A percentile compares a stretch with the other conserved stretches of the same genome.
phyloP scores from a whole-genome alignment of 495 filamentous ascomycete genomes.

The Tuber aestivum region DNA sequence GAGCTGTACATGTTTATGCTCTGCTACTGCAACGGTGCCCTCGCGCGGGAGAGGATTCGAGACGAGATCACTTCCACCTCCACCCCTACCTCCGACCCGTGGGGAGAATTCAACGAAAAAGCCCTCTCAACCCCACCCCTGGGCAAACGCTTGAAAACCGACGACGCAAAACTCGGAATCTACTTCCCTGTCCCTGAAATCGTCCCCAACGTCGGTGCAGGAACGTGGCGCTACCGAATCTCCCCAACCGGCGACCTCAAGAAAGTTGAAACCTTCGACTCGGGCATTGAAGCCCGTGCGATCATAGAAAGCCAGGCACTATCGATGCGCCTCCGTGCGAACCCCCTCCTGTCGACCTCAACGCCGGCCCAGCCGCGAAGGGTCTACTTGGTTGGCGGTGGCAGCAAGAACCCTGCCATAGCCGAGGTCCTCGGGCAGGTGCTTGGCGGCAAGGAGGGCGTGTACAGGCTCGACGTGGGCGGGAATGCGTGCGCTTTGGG shows the following conservation, averaged over 20 bases:
- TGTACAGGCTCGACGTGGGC: conserved; percentile 89
- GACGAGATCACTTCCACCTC: conserved; percentile 54
- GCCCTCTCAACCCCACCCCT: conserved; percentile 61
- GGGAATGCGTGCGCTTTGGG: conserved; percentile 92
- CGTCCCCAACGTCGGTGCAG: conserved; percentile 76
- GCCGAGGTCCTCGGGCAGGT: conserved; percentile 74
- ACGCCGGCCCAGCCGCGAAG: conserved; percentile 71
- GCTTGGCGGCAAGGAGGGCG: conserved; percentile 78
- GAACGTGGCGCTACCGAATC: conserved; percentile 68
- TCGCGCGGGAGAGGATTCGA: conserved; percentile 82
- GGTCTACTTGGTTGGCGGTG: conserved; percentile 90
- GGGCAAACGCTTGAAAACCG: conserved; percentile 51
- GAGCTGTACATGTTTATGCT: conserved; percentile 98
- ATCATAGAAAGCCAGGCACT: conserved; percentile 94
- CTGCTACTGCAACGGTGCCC: conserved; percentile 96
- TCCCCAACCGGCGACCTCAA: conserved; percentile 48
- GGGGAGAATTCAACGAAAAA: conserved; percentile 70
- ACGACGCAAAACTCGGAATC: conserved; percentile 71
- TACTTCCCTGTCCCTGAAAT: conserved; percentile 96
- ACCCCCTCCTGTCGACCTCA: conserved; percentile 56
- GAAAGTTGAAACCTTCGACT: conserved; percentile 42
- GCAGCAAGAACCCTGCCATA: conserved; percentile 80
- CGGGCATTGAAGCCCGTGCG: conserved; percentile 60
- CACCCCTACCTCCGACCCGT: conserved; percentile 49
- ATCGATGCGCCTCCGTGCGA: conserved; percentile 76